phyloP scores from a whole-genome alignment of 192 early-diverging fungal species.

The Coemansia sp. region DNA sequence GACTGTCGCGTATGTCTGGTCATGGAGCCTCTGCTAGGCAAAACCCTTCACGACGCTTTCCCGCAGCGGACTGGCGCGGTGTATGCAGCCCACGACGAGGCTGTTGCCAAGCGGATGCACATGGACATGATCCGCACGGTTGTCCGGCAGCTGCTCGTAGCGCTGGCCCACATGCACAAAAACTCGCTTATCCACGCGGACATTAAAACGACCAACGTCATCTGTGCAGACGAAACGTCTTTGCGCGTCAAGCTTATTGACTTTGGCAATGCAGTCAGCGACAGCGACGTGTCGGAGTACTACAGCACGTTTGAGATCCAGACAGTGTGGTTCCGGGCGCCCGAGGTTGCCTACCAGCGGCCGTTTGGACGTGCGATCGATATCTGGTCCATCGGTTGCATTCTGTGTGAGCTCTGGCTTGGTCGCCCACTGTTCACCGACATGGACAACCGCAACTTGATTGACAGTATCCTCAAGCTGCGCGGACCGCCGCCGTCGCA shows the following conservation, averaged over 20 bases:
- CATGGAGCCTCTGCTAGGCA: conserved; percentile 49
- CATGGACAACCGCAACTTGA: conserved; percentile 66
- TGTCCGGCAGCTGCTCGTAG: conserved; percentile 77
- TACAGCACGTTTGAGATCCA: conserved; percentile 74
- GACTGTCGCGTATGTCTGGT: conserved; percentile 35
- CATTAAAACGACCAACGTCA: conserved; percentile 90
- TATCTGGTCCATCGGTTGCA: conserved; percentile 85
- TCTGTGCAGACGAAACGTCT: conserved; percentile 66
- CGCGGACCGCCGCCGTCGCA: conserved; percentile 72
- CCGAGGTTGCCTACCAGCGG: conserved; percentile 83
- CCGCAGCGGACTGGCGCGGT: conserved; percentile 31
- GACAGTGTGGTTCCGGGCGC: conserved; percentile 95
- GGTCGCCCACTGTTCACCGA: conserved; percentile 64
- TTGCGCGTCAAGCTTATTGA: conserved; percentile 90
- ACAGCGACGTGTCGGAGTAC: conserved; percentile 46
- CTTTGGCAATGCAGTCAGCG: conserved; percentile 86
- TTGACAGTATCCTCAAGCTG: conserved; percentile 65
- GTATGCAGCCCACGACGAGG: conserved; percentile 32
- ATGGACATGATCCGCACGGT: conserved; percentile 76
- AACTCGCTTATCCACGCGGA: conserved; percentile 84
- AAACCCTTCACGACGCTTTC: conserved; percentile 48
- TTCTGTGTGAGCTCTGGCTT: conserved; percentile 79
- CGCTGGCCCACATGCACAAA: conserved; percentile 82
- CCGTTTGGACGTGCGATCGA: conserved; percentile 70
- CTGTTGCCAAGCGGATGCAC: conserved; percentile 36